Evolutionary conservation across 177 flowering plant species (phyloP), one percentile per base, ranked within the genome.

Genomic region (Vitis hybrid): DNA sequence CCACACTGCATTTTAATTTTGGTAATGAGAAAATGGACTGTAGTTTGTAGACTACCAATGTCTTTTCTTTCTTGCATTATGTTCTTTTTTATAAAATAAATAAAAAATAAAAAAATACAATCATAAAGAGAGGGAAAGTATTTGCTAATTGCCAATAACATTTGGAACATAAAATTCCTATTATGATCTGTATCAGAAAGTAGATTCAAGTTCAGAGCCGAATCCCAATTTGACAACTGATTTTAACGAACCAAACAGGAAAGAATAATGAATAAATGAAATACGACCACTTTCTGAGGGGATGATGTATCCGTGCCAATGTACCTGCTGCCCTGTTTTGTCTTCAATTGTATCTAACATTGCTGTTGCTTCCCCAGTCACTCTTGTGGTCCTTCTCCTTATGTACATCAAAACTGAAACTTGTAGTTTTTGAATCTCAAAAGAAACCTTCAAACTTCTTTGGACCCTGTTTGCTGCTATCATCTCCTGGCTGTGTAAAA

Each of bases 191-290:
- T 53, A 15, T 60, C 61, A 49, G 20, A 55, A 24, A 58, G 55
- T 69, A 69, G 68, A 64, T 69, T 53, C 54, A 51, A 62, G 20
- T 32, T 60, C 21, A 30, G 62, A 63, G 48, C 41, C 21, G 30
- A 41, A 41, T 41, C 71, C 71, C 69, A 68, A 68, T 58, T 49
- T 3, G 46, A 63, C 64, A 8, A 56, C 6, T 13, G 24, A 17
- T 50, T 68, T 50, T 14, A 18, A 53, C 59, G 12, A 32, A 10
- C 9, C 18, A 48, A 51, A 35, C 30, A 54, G 48, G n/a, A 68
- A 74, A 74, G 60, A 71, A 63, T 54, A 68, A 78, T 41, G 68
- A 71, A 73, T 67, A 8, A 65, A 72, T 61, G 50, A 54, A 53
- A 65, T 63, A 35, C 20, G 14, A 46, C 54, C 63, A 41, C 59